Evolutionary conservation across 257 asterid species (phyloP), one percentile per base, ranked within the genome.

Genomic region (Oldenlandia corymbosa): DNA sequence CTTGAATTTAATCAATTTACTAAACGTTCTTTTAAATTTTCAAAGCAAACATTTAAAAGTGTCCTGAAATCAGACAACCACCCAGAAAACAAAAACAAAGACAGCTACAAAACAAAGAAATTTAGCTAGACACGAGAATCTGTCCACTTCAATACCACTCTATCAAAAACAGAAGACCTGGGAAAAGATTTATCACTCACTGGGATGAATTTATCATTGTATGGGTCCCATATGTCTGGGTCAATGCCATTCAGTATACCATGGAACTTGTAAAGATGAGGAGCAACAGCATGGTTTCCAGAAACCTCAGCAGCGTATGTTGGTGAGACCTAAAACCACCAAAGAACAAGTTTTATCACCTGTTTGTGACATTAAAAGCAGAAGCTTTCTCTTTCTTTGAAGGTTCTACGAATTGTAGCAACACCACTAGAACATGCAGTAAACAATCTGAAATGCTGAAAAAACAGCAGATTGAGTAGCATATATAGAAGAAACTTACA

Each of bases 221-320:
- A 93, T 20, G 99, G 99, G 65, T 93, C 99, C 99, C 99, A 93
- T 31, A 93, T 90, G 73, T 93, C 99, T 16, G 94, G 95, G 73
- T 93, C 97, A 71, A 93, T 93, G 72, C 99, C 99, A 77, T 93
- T 93, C 46, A 90, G 77, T 70, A 93, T 88, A 53, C 99, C 99
- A 62, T 88, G 99, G 62, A 93, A 93, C 84, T 93, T 93, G 86
- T 69, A 79, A 70, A 87, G 84, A 76, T 90, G 79, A 64, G 92
- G 85, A 56, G 95, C 86, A 72, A 93, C 68, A 21, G 74, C 70
- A 42, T 94, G 81, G 81, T 90, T 80, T 62, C 89, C 83, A 46
- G 97, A 81, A 54, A 93, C 95, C 81, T 93, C 97, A 80, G 24
- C 70, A 3, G 97, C 82, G 65, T 93, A 93, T 66, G 94, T 93